A percentile compares a stretch with the other conserved stretches of the same genome.
Evolutionary conservation across 2,329 filamentous ascomycete genomes (phyloP).

Genomic region (Colletotrichum incanum): DNA sequence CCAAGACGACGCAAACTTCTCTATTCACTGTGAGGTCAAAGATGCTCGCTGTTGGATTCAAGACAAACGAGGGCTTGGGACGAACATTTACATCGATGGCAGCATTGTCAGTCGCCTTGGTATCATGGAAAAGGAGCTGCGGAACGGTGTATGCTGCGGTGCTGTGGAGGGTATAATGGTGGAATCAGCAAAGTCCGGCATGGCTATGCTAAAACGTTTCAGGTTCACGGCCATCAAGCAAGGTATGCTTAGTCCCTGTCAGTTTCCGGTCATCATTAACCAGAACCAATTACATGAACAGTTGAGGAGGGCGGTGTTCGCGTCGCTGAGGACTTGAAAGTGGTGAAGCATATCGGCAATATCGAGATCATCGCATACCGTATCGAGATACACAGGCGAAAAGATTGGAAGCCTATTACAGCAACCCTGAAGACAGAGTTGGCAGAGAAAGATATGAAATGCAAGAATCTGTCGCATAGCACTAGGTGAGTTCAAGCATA

Average conservation of each 20-base stretch:
- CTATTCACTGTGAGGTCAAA: not conserved
- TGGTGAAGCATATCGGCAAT: constrained; percentile 5
- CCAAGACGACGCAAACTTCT: not conserved
- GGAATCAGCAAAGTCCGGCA: not conserved
- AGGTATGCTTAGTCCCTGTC: not conserved
- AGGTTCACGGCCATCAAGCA: not conserved
- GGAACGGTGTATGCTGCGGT: no score
- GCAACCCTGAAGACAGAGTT: not conserved
- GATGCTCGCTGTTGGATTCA: not conserved
- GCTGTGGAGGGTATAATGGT: accelerated
- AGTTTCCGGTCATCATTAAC: accelerated
- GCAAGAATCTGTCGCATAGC: constrained; percentile 2
- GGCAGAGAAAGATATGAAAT: constrained; percentile 18
- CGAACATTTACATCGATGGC: constrained; percentile 5
- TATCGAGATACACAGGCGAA: accelerated
- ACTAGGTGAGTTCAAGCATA: not conserved
- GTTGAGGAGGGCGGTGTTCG: not conserved
- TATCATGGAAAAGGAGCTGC: no score
- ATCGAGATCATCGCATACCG: constrained; percentile 1
- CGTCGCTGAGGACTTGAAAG: not conserved
- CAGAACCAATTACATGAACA: not conserved
- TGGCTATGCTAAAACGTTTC: not conserved
- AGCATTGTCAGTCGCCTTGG: accelerated
- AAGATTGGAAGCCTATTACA: accelerated
- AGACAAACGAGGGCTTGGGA: accelerated